These are phyloP conservation scores for Mallotus japonicus DNA, from an alignment of 441 rosid species.

Conservation along the genomic window DNA sequence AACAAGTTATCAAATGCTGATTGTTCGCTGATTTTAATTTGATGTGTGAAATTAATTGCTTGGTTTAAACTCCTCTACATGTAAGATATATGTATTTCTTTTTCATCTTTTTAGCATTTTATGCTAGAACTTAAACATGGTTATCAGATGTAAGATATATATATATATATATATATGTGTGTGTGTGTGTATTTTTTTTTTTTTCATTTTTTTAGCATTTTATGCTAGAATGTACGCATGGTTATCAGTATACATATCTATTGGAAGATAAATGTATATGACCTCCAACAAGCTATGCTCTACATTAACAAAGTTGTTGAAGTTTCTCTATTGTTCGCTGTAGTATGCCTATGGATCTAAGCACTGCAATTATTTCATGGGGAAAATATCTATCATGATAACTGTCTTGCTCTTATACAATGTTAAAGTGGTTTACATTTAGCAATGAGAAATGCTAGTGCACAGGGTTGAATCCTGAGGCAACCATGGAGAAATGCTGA, in stretches of 20 bases:
- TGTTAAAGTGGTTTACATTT: background rate
- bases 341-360: background rate
- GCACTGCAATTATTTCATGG: background rate
- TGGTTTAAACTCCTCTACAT: background rate
- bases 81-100: too few species aligned
- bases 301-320: background rate
- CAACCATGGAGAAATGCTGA: background rate
- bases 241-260: background rate
- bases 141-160: too few species aligned
- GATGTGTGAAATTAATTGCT: slow-evolving; percentile 1
- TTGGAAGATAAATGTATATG: background rate
- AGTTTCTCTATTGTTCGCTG: background rate
- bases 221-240: background rate
- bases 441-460: background rate
- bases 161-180: too few species aligned
- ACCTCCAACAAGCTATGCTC: background rate
- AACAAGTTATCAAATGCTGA: slow-evolving; percentile 14
- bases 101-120: background rate
- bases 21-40: slow-evolving; percentile 21
- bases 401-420: background rate
- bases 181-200: too few species aligned
- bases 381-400: background rate
- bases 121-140: background rate
- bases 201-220: background rate
- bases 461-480: background rate